These are phyloP conservation scores for Cephalotrichum gorgonifer DNA, from an alignment of 2,329 filamentous ascomycete genomes.

Conservation along the genomic window DNA sequence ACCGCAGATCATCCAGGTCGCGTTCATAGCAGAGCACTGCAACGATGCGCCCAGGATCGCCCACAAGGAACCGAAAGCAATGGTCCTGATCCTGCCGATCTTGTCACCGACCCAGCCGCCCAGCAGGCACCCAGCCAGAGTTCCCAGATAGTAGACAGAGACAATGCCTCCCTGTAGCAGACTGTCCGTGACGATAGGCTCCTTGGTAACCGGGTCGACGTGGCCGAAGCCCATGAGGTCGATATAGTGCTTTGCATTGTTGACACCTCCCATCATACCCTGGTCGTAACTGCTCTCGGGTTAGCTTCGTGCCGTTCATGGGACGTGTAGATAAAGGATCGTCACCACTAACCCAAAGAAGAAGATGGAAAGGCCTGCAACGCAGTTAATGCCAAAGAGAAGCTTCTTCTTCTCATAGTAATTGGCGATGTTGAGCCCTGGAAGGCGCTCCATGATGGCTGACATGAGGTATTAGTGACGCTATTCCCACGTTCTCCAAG, in stretches of 20 bases:
- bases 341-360: too few relatives aligned
- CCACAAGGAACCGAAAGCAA: constrained; percentile 48
- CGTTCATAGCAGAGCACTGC: constrained; percentile 56
- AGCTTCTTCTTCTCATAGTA: constrained; percentile 43
- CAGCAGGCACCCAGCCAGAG: constrained; percentile 50
- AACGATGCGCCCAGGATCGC: constrained; percentile 50
- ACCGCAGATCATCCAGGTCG: constrained; percentile 61
- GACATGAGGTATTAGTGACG: too few relatives aligned
- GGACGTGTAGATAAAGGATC: too few relatives aligned
- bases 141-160: constrained; percentile 38
- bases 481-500: too few relatives aligned
- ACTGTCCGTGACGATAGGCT: constrained; percentile 47
- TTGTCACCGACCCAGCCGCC: constrained; percentile 56
- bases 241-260: constrained; percentile 54
- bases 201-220: constrained; percentile 32
- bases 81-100: constrained; percentile 52
- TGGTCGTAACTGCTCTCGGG: too few relatives aligned
- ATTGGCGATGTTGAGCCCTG: constrained; percentile 30
- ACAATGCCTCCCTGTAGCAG: constrained; percentile 23
- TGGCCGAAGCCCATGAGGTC: constrained; percentile 56
- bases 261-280: constrained; percentile 53
- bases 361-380: constrained; percentile 56
- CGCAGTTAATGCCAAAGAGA: constrained; percentile 50
- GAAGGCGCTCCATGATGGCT: constrained; percentile 2
- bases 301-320: too few relatives aligned